Percentiles rank a stretch among this genome's conserved stretches.
These are phyloP conservation scores for Colletotrichum salicis DNA, from an alignment of 2,329 filamentous ascomycete genomes.

Conservation along the genomic window DNA sequence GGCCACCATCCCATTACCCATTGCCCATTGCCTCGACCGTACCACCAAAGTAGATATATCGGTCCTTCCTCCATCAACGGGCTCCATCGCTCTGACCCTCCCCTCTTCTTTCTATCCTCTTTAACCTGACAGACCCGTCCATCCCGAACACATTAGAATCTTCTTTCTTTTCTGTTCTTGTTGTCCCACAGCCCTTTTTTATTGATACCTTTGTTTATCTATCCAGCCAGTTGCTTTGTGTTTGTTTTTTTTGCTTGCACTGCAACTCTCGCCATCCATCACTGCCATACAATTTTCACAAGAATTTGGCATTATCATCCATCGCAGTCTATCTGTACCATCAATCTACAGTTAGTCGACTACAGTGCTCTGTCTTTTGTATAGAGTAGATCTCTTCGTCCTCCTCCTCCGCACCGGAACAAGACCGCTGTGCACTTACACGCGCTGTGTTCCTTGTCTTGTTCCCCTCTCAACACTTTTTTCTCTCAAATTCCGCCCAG, in stretches of 20 bases:
- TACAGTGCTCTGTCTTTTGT: neutral
- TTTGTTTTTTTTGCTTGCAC: neutral
- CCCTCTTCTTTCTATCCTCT: constrained; percentile 27
- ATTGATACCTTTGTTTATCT: neutral
- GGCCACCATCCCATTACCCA: constrained; percentile 11
- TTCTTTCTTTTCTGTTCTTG: neutral
- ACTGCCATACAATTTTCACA: neutral
- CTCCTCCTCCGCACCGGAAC: neutral
- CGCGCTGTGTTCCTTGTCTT: constrained; percentile 23
- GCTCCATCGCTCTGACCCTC: constrained; percentile 31
- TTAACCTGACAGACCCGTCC: constrained; percentile 25
- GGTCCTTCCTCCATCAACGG: constrained; percentile 32
- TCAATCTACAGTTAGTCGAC: neutral
- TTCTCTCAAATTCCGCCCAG: constrained; percentile 19
- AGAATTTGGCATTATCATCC: neutral
- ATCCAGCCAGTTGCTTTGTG: neutral
- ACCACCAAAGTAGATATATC: constrained; percentile 28
- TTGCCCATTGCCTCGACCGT: neutral
- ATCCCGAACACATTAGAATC: constrained; percentile 6
- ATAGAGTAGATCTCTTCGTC: neutral
- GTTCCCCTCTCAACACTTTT: constrained; percentile 32
- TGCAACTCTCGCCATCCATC: neutral
- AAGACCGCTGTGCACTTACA: constrained; percentile 23
- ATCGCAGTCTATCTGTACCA: neutral
- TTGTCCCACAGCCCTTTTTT: neutral